These are phyloP conservation scores for Solanum chilense DNA, from an alignment of 257 asterid species.

Conservation along the genomic window DNA sequence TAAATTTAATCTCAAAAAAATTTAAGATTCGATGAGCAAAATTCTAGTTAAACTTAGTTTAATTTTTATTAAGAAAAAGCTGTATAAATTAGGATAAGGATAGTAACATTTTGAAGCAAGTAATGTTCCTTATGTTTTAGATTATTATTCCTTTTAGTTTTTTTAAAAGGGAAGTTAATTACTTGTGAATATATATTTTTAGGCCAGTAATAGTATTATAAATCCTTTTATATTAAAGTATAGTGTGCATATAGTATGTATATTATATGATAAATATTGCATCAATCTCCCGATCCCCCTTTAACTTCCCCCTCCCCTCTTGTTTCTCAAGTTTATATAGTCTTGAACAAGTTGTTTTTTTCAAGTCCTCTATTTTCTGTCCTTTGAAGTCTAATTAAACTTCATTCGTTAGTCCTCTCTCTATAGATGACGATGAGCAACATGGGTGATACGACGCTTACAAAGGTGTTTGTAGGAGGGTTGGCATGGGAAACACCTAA, in stretches of 20 bases:
- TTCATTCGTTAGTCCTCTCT: not conserved
- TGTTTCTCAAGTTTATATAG: not conserved
- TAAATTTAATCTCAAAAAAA: not conserved
- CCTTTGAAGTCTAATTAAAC: conserved; percentile 2
- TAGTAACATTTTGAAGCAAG: not conserved
- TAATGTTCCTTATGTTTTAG: not conserved
- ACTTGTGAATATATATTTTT: not conserved
- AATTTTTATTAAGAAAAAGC: too few species aligned
- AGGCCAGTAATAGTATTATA: not conserved
- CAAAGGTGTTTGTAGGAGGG: conserved; percentile 93
- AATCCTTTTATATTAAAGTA: not conserved
- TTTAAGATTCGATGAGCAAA: not conserved
- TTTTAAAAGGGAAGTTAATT: not conserved
- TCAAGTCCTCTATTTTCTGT: conserved; percentile 5
- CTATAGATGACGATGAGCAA: conserved; percentile 2
- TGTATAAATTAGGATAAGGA: not conserved
- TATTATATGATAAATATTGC: not conserved
- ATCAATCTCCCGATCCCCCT: not conserved
- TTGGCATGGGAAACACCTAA: conserved; percentile 95
- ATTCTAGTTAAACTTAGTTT: not conserved
- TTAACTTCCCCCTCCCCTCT: not conserved
- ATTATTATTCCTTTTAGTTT: not conserved
- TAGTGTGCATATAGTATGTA: not conserved
- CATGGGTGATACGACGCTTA: conserved; percentile 30
- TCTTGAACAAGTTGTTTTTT: not conserved